Conservation (phyloP, 495 filamentous ascomycete species). For the Corynascus novoguineensis region DNA sequence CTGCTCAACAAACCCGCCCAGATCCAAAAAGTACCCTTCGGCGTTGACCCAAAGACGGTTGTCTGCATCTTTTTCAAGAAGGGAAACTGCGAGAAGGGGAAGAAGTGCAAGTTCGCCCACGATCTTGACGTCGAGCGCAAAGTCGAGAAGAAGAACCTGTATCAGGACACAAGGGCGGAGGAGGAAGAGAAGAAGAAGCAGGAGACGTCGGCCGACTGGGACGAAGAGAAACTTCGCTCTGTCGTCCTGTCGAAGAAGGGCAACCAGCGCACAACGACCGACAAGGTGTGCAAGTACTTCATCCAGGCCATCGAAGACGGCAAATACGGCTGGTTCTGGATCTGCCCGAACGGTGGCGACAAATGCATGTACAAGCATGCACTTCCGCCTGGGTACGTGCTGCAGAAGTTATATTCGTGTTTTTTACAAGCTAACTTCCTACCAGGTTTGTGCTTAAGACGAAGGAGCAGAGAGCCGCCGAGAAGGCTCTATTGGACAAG, state of each 20-base stretch:
- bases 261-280: slow-evolving; percentile 91
- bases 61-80: slow-evolving; percentile 94
- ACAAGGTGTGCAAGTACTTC: slow-evolving; percentile 99
- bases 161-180: slow-evolving; percentile 75
- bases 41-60: slow-evolving; percentile 98
- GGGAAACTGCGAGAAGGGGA: slow-evolving; percentile 93
- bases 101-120: slow-evolving; percentile 97
- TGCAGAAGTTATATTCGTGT: not conserved
- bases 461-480: slow-evolving; percentile 89
- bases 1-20: slow-evolving; percentile 94
- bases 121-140: slow-evolving; percentile 85
- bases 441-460: slow-evolving; percentile 91
- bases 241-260: slow-evolving; percentile 95
- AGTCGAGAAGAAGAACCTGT: slow-evolving; percentile 84
- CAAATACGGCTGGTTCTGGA: slow-evolving; percentile 99
- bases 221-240: slow-evolving; percentile 87
- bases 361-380: slow-evolving; percentile 98
- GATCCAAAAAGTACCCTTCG: slow-evolving; percentile 93
- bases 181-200: slow-evolving; percentile 78
- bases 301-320: slow-evolving; percentile 96
- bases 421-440: slow-evolving; percentile 25
- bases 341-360: slow-evolving; percentile 92
- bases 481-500: slow-evolving; percentile 97
- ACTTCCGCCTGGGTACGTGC: slow-evolving; percentile 79
- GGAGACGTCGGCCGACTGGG: slow-evolving; percentile 93